Evolutionary conservation across 2,329 filamentous ascomycete species (phyloP), one percentile per base, ranked within the genome.

Genomic region (Leptographium wingfieldii): DNA sequence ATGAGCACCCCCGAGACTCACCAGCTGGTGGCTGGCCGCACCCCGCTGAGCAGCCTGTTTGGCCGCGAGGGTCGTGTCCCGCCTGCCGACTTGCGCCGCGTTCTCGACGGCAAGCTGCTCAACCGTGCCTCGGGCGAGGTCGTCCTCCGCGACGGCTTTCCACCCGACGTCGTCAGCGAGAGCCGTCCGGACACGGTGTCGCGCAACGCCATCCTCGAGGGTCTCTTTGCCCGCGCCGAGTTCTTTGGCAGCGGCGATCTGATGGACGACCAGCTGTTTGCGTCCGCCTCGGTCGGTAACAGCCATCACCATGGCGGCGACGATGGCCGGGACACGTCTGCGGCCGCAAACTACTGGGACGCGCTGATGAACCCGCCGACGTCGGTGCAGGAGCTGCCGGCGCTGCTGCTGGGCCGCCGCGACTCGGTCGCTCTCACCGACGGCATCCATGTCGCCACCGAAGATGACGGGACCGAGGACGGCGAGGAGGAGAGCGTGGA

Each of bases 1-100:
- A 83, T 89, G 70, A 82, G 88, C 46, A 88, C 87, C 62, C 84
- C 83, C 25, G 85, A 91, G 65, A 84, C 88, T 12, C 84, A 88
- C 61, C 87, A 92, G 66, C 80, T 95, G 7, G 82, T 94, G 14
- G 81, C 85, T 16, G 84, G 86, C 58, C 82, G 87, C 51, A 87
- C 90, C 66, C 88, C 89, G 0, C 79, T 92, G 54, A 92, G 88
- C 69, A 83, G 83, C 64, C 73, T 83, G 56, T 91, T 91, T 63
- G 88, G 87, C 1, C 83, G 89, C 52, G 86, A 89, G 62, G 86
- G 86, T 1, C 77, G 80, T 59, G 84, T 89, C 22, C 85, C 87
- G 2, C 72, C 77, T 0, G 83, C 81, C 16, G 84, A 89, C 60
- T 73, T 77, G 35, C 78, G 77, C n/a, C 77, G 81, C 59, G 77